Conservation (phyloP, 148 eudicot species). For the Salicornia ramosissima region DNA sequence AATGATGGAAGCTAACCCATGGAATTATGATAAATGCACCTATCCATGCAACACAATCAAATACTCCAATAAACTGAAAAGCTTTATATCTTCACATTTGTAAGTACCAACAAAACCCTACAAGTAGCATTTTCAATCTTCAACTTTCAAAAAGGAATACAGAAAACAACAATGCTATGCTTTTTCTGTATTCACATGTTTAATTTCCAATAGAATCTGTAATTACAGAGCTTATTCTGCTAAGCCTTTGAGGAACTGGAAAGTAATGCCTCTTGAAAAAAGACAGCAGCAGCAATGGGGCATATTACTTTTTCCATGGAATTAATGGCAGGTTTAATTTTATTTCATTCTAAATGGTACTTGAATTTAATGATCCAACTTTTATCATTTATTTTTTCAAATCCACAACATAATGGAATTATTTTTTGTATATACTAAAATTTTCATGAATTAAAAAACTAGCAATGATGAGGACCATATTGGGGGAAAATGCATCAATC, state of each 20-base stretch:
- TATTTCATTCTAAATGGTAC: background rate
- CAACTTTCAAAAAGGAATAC: background rate
- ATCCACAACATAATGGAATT: background rate
- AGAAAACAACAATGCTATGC: background rate
- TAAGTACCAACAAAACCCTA: background rate
- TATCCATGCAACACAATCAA: background rate
- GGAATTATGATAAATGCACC: background rate
- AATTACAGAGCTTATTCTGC: background rate
- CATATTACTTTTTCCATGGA: background rate
- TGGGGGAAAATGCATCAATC: too few species aligned
- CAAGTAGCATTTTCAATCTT: background rate
- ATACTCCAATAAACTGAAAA: background rate
- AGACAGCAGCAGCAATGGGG: background rate
- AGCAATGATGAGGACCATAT: too few species aligned
- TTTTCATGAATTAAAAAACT: too few species aligned
- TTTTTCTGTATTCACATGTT: background rate
- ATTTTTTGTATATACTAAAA: too few species aligned
- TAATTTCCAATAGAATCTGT: too few species aligned
- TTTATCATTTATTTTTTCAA: background rate
- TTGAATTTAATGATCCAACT: background rate
- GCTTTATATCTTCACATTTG: background rate
- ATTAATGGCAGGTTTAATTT: too few species aligned
- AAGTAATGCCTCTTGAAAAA: background rate
- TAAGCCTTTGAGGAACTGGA: background rate
- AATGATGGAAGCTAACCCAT: background rate